Evolutionary conservation across 1,284 basidiomycete species (phyloP), one percentile per base, ranked within the genome.

Genomic region (Ustilago crameri): DNA sequence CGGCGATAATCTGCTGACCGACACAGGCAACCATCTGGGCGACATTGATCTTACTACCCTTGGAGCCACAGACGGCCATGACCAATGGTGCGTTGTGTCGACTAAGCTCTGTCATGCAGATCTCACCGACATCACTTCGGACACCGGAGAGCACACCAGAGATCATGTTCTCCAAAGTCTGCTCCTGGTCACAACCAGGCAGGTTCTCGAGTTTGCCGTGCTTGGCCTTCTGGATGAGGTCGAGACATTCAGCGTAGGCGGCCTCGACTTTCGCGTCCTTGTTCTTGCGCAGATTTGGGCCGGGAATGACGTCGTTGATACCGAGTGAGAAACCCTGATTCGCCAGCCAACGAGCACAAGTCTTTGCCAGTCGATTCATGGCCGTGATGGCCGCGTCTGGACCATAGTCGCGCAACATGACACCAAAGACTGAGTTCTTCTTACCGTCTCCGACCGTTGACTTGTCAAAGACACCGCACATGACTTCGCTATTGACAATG

Each of bases 11-110:
- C 83, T 99, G 96, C 83, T 99, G 96, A 10, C 96, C 96, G 75
- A 99, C 96, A 88, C 95, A 97, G 74, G 96, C 96, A 60, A 98
- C 96, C 96, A 99, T 99, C 86, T 99, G 96, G 14, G 94, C 96
- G 61, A 99, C 96, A 84, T 99, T 98, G 86, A 98, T 97, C 73
- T 95, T 93, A 78, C 95, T 98, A 84, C 95, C 79, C 88, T 99
- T 98, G 10, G 96, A 98, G 85, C 96, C 96, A 85, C 95, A 98
- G 26, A 94, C 95, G 52, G 96, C 95, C 96, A 98, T 98, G 86
- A 98, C 96, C 10, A 98, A 87, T 7, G 96, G 94, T 5, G 96
- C 95, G 80, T 98, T 99, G 84, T 96, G 92, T 50, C 93, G 87
- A 81, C 93, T 96, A 24, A 99, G 88, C 83, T 99, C 96, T 76